Evolutionary conservation across 2,329 filamentous ascomycete species (phyloP), one percentile per base, ranked within the genome.

Genomic region (Amphichorda felina): DNA sequence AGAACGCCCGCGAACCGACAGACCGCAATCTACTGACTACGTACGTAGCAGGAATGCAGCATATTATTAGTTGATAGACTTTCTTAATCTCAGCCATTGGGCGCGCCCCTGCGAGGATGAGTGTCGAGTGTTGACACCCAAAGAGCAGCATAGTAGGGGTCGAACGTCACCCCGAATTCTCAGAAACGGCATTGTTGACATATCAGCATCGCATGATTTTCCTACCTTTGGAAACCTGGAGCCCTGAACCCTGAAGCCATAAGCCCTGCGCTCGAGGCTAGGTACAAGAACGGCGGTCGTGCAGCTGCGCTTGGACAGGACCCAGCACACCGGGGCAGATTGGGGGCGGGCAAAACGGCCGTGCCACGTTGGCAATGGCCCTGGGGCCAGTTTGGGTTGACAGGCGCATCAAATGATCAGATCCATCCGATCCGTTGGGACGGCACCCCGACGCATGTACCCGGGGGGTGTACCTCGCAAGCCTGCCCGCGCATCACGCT

Each of bases 321-420:
- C 22, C 33, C 25, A 14, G 24, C 25, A 27, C 18, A 8, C 24
- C 16, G 25, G 25, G 5, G n/a, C 4, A 13, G 4, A 19, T 30
- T 30, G 34, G 34, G 27, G 28, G 18, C 26, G 28, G 34, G 18
- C 30, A 32, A 38, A 34, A 34, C 37, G n/a, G 19, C 34, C 35
- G 29, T 33, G 32, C 37, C 37, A 38, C 32, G 37, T 38, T 38
- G 30, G 35, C 25, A 13, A n/a, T 34, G 36, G n/a, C n/a, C n/a
- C n/a, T n/a, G n/a, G n/a, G n/a, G n/a, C n/a, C n/a, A n/a, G n/a
- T n/a, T n/a, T n/a, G 27, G 32, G 22, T 38, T 38, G 37, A 38
- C 37, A 38, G 37, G 26, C 31, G 32, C 37, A 35, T 34, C 25
- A 30, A 21, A 38, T 30, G 32, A 35, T 34, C 25, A 30, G 29